Base-by-base conservation (phyloP, 2,329 filamentous ascomycete species). In the Fusarium sp. region DNA sequence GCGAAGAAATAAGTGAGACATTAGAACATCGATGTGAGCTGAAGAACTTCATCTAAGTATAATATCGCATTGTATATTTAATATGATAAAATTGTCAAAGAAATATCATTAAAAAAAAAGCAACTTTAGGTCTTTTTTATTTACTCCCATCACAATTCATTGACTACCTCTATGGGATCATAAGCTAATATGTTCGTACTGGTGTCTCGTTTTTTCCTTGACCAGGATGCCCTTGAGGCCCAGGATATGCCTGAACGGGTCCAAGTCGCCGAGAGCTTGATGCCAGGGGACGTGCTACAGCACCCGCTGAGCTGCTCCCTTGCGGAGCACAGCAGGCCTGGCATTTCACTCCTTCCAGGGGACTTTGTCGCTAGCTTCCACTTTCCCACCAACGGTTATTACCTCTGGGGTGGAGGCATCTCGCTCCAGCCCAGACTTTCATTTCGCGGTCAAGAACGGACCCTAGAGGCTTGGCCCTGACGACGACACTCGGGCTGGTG, bases 191-290 rank as follows among this genome's bases (percentile, higher is more conserved):
- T 44, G 11, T 44, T 14, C 14, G 40, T 44, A 44, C 12, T 44
- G 20, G 20, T 44, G 12, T 44, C 40, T 44, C 40, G 40, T 8
- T 24, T 44, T 44, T 44, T 44, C 12, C 20, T 44, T 22, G 40
- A 24, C 40, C 20, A 14, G 40, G 40, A 24, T 44, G 40, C 40
- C 40, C 12, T 22, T 71, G 55, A 67, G 62, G 27, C 65, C 72
- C 56, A 64, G 75, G 75, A 76, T 75, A 66, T 59, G 75, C 66
- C 75, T 66, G 73, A 69, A 63, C 71, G 36, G 38, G 70, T 58
- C 60, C 61, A 71, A 58, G 73, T 49, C 65, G 73, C 71, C 73
- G 75, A 67, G 70, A 71, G 67, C 63, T 64, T 49, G 64, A 56
- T 40, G 71, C 44, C 64, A 74, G 44, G 33, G 44, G 44, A 51